A percentile compares a stretch with the other conserved stretches of the same genome.
phyloP scores from a whole-genome alignment of 1,284 basidiomycete species.

The Ceratobasidium sp. region DNA sequence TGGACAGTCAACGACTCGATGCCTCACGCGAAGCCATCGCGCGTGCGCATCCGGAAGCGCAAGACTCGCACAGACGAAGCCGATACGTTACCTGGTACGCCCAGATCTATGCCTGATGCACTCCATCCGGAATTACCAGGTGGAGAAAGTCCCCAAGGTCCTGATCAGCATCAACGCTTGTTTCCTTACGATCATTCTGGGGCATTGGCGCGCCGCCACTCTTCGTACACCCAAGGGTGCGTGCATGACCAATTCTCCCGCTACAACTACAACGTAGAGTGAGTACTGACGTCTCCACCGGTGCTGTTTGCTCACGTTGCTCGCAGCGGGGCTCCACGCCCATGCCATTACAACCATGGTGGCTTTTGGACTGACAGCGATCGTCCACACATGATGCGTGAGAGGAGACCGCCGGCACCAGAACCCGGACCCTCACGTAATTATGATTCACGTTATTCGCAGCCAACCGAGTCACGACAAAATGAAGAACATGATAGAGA shows the following conservation, averaged over 20 bases:
- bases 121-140: background rate
- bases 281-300: background rate
- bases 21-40: constrained; percentile 37
- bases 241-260: background rate
- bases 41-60: constrained; percentile 29
- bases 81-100: constrained; percentile 5
- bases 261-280: constrained; percentile 6
- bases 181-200: background rate
- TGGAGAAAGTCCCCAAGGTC: background rate
- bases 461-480: background rate
- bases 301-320: background rate
- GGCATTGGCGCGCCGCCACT: background rate
- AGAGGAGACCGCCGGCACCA: background rate
- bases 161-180: background rate
- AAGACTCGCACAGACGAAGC: constrained; percentile 22
- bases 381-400: background rate
- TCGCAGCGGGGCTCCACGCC: background rate
- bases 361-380: background rate
- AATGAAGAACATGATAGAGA: background rate
- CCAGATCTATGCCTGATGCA: background rate
- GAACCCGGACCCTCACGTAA: background rate
- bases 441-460: background rate
- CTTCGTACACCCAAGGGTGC: background rate
- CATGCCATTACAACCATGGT: background rate
- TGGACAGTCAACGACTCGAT: constrained; percentile 77